phyloP scores from a whole-genome alignment of 139 green algal species.

The Zygnema cylindricum region DNA sequence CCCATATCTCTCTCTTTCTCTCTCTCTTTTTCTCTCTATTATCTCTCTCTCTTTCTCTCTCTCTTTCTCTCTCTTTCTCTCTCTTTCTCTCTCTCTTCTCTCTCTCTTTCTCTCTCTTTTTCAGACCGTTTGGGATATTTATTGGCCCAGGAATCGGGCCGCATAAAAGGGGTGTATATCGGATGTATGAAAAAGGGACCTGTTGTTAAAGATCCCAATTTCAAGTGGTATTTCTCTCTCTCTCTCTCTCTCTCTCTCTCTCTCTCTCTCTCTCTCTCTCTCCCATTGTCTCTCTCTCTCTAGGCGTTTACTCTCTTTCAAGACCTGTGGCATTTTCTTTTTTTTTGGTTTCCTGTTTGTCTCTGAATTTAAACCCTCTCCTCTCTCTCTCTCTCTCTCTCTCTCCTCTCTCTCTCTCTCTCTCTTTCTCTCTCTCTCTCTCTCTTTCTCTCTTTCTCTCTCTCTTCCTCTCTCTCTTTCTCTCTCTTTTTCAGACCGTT shows the following conservation, averaged over 20 bases:
- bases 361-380: background rate
- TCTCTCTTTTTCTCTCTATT: too few species aligned
- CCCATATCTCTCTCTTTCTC: background rate
- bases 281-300: too few species aligned
- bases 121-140: slow-evolving; percentile 25
- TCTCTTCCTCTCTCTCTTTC: background rate
- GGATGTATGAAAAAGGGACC: slow-evolving; percentile 59
- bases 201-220: slow-evolving; percentile 28
- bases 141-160: slow-evolving; percentile 5
- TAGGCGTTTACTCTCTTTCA: too few species aligned
- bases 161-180: slow-evolving; percentile 44
- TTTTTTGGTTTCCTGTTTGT: too few species aligned
- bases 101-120: background rate
- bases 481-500: slow-evolving; percentile 8
- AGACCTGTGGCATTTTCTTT: too few species aligned
- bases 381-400: too few species aligned
- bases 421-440: background rate
- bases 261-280: too few species aligned
- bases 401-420: too few species aligned
- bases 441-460: background rate
- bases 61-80: too few species aligned
- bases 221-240: slow-evolving; percentile 61
- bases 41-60: background rate
- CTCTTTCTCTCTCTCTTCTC: too few species aligned
- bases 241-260: too few species aligned